Conservation (phyloP, 192 early-diverging fungal genomes). For the Linderina pennispora region DNA sequence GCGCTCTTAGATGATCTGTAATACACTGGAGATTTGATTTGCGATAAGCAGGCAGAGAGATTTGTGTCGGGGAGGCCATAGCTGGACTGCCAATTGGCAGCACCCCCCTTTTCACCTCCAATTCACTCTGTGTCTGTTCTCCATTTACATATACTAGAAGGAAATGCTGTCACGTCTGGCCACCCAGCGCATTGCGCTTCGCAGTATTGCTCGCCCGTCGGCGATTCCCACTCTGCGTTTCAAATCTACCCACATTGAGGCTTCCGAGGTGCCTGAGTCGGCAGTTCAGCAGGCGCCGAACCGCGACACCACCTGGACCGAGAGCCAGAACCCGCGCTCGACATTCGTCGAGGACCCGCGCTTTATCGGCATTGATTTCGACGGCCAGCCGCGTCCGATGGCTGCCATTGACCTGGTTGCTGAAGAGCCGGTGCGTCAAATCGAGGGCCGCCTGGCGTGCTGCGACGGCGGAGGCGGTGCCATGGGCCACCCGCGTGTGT, state of each 20-base stretch:
- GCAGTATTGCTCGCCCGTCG: background rate
- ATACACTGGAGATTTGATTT: too few species aligned
- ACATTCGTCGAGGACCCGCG: slow-evolving; percentile 70
- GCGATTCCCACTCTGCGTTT: slow-evolving; percentile 11
- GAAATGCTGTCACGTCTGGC: slow-evolving; percentile 23
- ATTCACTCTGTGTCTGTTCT: too few species aligned
- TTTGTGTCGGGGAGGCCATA: too few species aligned
- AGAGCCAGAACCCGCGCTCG: slow-evolving; percentile 62
- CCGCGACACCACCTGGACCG: slow-evolving; percentile 69
- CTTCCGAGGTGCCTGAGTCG: slow-evolving; percentile 12
- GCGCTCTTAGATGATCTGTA: too few species aligned
- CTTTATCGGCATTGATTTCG: slow-evolving; percentile 79
- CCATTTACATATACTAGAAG: too few species aligned
- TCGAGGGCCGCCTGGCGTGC: slow-evolving; percentile 63
- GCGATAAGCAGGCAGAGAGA: too few species aligned
- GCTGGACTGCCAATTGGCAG: too few species aligned
- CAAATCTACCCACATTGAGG: slow-evolving; percentile 33
- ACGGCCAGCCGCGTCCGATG: slow-evolving; percentile 80
- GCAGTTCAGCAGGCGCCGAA: slow-evolving; percentile 67
- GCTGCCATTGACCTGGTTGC: slow-evolving; percentile 90
- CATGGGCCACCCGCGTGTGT: slow-evolving; percentile 91
- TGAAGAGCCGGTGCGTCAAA: slow-evolving; percentile 76
- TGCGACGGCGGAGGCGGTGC: slow-evolving; percentile 90
- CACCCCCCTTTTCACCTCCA: too few species aligned
- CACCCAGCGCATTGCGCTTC: slow-evolving; percentile 14